These are phyloP conservation scores for Zostera marina DNA, from an alignment of 116 monocot genomes.

Conservation along the genomic window DNA sequence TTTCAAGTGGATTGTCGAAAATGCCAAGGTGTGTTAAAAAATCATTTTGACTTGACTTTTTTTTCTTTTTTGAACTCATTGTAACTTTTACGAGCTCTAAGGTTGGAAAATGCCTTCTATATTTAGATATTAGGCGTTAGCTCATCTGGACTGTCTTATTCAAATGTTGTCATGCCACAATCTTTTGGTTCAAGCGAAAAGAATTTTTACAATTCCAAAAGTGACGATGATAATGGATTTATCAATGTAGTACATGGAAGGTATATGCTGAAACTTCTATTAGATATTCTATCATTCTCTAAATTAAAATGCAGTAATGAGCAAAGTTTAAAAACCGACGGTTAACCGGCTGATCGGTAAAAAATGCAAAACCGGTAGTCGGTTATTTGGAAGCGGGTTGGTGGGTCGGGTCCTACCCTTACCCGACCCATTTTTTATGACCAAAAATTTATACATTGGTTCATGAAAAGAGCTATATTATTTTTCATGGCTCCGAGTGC, in stretches of 20 bases:
- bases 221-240: constrained; percentile 17
- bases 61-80: constrained; percentile 4
- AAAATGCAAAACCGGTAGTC: too few species aligned
- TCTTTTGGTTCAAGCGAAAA: constrained; percentile 13
- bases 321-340: not conserved
- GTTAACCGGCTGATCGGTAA: too few species aligned
- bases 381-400: too few species aligned
- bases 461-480: too few species aligned
- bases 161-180: constrained; percentile 7
- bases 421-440: too few species aligned
- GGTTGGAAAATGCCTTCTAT: not conserved
- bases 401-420: too few species aligned
- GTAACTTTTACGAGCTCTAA: not conserved
- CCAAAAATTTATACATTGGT: too few species aligned
- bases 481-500: not conserved
- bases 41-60: constrained; percentile 5
- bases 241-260: constrained; percentile 48
- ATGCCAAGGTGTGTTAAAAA: constrained; percentile 42
- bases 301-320: not conserved
- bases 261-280: constrained; percentile 17
- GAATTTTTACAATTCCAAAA: constrained; percentile 4
- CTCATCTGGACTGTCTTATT: constrained; percentile 6
- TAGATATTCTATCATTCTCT: not conserved
- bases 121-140: constrained; percentile 35
- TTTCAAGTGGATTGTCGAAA: constrained; percentile 56